Base-by-base conservation (phyloP, 2,329 filamentous ascomycete genomes). In the Botrytis cinerea region DNA sequence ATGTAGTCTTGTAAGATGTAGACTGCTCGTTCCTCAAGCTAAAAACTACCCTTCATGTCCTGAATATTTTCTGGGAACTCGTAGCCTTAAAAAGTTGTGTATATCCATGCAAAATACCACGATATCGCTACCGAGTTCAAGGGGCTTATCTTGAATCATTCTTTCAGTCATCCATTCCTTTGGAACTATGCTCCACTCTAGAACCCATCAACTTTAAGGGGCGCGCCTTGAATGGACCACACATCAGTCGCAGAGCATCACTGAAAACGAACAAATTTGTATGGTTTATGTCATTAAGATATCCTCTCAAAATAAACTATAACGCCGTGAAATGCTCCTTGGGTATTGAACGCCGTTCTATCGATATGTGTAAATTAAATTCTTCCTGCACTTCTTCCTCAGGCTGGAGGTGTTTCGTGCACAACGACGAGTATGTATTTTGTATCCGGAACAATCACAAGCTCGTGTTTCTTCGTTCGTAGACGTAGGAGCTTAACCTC, bases 381-480 rank as follows among this genome's bases (percentile, higher is more conserved):
- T 67, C 38, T 40, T 22, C 9, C 43, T 54, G 48, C 70, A 48
- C 8, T 40, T 35, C 12, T 32, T 20, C 32, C 32, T 35, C 82
- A 92, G 79, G 89, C 90, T 14, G 89, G 87, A 57, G 92, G 91
- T n/a, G 92, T 94, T 80, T 95, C 93, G 83, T 95, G 93, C 73
- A 95, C 88, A 54, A 94, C 91, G 72, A 95, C 89, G 54, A 95
- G 86, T 64, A 96, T 85, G 82, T 93, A 97, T 80, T 93, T 94
- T 59, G 88, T 80, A 81, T 95, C 93, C 81, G 92, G 93, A 32
- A 95, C 91, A 79, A 96, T 93, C 74, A 96, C 91, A 75, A 96
- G 84, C 82, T 97, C 93, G 78, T 94, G 92, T 82, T 93, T 94
- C 84, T 91, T 94, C n/a, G 93, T 95, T 76, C 93, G 88, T 76